Base-by-base conservation (phyloP, 495 filamentous ascomycete genomes). In the Hypoxylon rickii region DNA sequence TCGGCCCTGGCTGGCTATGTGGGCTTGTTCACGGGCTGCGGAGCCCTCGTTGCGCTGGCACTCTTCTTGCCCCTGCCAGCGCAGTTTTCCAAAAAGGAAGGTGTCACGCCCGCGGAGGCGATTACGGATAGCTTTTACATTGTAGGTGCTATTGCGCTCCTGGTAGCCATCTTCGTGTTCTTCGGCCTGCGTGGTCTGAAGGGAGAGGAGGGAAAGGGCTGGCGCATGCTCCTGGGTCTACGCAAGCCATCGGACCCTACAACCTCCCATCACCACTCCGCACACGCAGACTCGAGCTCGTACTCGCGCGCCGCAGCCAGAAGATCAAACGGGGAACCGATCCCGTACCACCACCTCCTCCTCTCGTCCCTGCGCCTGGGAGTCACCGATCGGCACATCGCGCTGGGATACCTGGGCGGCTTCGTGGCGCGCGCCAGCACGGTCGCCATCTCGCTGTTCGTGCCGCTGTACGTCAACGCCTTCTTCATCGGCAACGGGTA, bases 371-470 rank as follows among this genome's bases (percentile, higher is more conserved):
- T 92, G 34, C 70, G 73, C 6, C 75, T 96, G n/a, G 93, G 89
- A 10, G 82, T 89, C 57, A 83, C 75, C 16, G 86, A 93, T 65
- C 75, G 80, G 18, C 81, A 86, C 42, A 93, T 99, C 64, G 85
- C 85, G 32, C 79, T 97, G 0, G 90, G 89, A 13, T 99, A 97
- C 62, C 73, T 97, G 0, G 94, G 92, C 49, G 93, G 93, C 12
- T 96, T 99, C 58, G 93, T 97, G 0, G 94, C 95, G 3, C 85
- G 94, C 43, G 90, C 94, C 8, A 96, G 90, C n/a, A 96, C 92
- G 0, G 93, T 99, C 34, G 92, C 87, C 8, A 96, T 97, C 46
- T 93, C 90, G 1, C 77, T 96, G 7, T 99, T 97, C 74, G 86
- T 99, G 42, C 95, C 94, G 3, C 79, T 99, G 3, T 93, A 85